A percentile compares a stretch with the other conserved stretches of the same genome.
These are phyloP conservation scores for Ganoderma lucidum DNA, from an alignment of 1,284 basidiomycete species.

Conservation along the genomic window DNA sequence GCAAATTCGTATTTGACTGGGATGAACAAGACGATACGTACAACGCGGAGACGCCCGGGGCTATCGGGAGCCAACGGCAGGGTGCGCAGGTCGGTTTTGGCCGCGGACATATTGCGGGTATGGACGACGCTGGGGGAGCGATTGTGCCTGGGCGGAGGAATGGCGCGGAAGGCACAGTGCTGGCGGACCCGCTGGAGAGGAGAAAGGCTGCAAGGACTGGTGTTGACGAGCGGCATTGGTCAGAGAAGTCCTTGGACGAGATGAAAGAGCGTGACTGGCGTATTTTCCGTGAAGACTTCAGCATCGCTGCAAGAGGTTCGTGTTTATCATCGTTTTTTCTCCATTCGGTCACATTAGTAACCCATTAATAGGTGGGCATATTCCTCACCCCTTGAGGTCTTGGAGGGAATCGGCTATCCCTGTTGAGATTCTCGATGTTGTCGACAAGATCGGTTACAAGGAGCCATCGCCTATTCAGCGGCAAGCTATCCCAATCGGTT, in stretches of 20 bases:
- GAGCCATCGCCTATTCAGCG: conserved; percentile 97
- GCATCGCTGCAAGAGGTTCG: conserved; percentile 88
- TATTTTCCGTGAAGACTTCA: conserved; percentile 99
- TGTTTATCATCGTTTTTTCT: conserved; percentile 16
- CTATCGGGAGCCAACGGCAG: conserved; percentile 71
- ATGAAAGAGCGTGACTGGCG: conserved; percentile 99
- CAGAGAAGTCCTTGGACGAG: conserved; percentile 90
- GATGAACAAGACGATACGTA: conserved; percentile 93
- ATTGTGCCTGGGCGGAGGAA: conserved; percentile 39
- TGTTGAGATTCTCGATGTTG: conserved; percentile 78
- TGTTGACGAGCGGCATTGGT: conserved; percentile 95
- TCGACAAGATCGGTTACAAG: conserved; percentile 94
- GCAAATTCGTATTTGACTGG: conserved; percentile 99
- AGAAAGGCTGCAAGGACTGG: conserved; percentile 84
- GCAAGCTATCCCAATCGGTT: conserved; percentile 97
- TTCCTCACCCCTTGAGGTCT: conserved; percentile 91
- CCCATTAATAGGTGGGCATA: conserved; percentile 75
- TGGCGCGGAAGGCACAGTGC: conserved; percentile 53
- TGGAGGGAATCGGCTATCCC: conserved; percentile 94
- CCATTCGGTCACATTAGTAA: not conserved
- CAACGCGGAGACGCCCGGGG: conserved; percentile 68
- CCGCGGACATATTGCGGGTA: conserved; percentile 82
- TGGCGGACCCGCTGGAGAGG: conserved; percentile 84
- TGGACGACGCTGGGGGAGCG: conserved; percentile 76
- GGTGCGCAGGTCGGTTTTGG: conserved; percentile 90